These are phyloP conservation scores for Coemansia sp. DNA, from an alignment of 192 early-diverging fungal species.

Conservation along the genomic window DNA sequence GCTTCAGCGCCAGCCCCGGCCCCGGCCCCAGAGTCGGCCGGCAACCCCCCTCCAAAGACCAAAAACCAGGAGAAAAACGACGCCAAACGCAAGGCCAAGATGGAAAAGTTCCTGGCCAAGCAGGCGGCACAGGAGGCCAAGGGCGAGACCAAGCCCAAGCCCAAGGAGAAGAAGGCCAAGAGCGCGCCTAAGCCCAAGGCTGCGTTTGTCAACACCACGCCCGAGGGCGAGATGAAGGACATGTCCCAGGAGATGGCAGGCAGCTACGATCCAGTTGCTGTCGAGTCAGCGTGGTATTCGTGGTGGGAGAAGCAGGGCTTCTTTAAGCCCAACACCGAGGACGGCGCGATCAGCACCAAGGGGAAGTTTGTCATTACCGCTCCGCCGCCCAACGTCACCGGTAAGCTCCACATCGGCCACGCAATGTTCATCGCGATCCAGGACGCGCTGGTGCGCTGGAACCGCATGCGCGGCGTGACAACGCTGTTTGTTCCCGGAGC, in stretches of 20 bases:
- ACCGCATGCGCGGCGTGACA: constrained; percentile 96
- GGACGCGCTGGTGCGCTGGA: constrained; percentile 92
- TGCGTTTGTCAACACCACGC: constrained; percentile 80
- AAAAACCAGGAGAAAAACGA: constrained; percentile 91
- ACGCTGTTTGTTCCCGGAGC: constrained; percentile 91
- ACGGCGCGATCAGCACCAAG: constrained; percentile 66
- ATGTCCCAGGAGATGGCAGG: constrained; percentile 69
- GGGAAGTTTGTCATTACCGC: constrained; percentile 91
- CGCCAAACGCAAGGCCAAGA: constrained; percentile 86
- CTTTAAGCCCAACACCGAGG: constrained; percentile 72
- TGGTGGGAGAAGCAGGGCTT: constrained; percentile 96
- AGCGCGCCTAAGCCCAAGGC: constrained; percentile 49
- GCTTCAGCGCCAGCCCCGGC: background rate
- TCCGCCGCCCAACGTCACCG: constrained; percentile 99
- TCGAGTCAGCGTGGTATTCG: constrained; percentile 94
- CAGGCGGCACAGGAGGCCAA: constrained; percentile 55
- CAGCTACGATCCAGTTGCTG: constrained; percentile 83
- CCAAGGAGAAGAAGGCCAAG: constrained; percentile 60
- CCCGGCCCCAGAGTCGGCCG: background rate
- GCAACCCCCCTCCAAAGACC: constrained; percentile 40
- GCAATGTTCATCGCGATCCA: constrained; percentile 92
- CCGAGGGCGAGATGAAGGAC: constrained; percentile 85
- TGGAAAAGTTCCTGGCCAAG: constrained; percentile 91
- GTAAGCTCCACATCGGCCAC: constrained; percentile 94
- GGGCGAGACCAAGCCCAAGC: background rate